Evolutionary conservation across 208 protist species (phyloP).

Genomic region (Leishmania gerbilli): DNA sequence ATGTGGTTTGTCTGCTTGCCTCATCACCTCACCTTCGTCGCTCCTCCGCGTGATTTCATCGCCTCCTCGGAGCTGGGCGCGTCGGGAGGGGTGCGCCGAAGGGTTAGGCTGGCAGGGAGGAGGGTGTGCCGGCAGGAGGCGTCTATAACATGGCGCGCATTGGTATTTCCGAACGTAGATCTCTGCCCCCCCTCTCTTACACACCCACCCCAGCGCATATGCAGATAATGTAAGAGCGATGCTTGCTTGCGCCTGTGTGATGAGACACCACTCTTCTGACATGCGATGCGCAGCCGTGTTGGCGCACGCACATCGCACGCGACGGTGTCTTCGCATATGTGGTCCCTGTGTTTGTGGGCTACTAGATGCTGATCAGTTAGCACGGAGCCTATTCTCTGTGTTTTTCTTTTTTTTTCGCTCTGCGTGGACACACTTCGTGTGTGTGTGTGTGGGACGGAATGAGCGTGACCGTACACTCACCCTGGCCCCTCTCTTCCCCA

Average conservation of each 20-base stretch:
- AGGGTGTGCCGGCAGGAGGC: neutral
- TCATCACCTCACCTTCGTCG: neutral
- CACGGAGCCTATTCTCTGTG: neutral
- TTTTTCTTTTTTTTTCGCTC: neutral
- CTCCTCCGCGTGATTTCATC: neutral
- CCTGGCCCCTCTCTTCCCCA: neutral
- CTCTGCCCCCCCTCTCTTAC: neutral
- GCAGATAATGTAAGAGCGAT: neutral
- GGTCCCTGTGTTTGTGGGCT: neutral
- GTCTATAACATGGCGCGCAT: neutral
- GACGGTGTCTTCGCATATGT: neutral
- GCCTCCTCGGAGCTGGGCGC: neutral
- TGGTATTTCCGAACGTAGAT: neutral
- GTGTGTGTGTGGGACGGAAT: neutral
- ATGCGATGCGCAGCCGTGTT: neutral
- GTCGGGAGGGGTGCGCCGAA: neutral
- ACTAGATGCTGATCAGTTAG: neutral
- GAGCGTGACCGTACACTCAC: neutral
- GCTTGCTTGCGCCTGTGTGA: neutral
- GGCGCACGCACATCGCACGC: neutral
- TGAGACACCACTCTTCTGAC: neutral
- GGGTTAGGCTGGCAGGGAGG: neutral
- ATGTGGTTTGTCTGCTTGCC: neutral
- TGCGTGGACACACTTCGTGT: neutral
- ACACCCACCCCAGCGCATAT: neutral